phyloP scores from a whole-genome alignment of 768 basidiomycete genomes.

The Sarcodon sp. region DNA sequence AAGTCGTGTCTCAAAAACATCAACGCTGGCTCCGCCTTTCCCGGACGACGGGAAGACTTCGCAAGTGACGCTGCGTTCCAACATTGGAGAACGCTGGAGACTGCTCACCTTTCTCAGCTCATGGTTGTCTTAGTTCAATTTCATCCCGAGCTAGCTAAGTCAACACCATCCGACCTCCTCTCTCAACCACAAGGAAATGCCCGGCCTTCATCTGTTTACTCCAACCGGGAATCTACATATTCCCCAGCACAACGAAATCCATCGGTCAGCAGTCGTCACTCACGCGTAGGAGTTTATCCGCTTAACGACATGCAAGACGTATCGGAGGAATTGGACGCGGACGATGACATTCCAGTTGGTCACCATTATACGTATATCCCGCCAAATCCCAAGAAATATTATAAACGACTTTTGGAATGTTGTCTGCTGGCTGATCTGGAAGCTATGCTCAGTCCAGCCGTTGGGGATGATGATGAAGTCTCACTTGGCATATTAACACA shows the following conservation, averaged over 20 bases:
- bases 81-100: slow-evolving; percentile 74
- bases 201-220: slow-evolving; percentile 50
- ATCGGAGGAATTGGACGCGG: slow-evolving; percentile 32
- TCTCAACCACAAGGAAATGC: slow-evolving; percentile 16
- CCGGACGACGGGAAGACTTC: slow-evolving; percentile 82
- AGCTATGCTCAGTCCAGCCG: slow-evolving; percentile 77
- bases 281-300: slow-evolving; percentile 23
- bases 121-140: slow-evolving; percentile 79
- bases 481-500: slow-evolving; percentile 81
- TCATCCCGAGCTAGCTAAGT: slow-evolving; percentile 80
- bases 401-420: slow-evolving; percentile 70
- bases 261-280: slow-evolving; percentile 60
- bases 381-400: slow-evolving; percentile 75
- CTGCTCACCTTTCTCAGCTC: slow-evolving; percentile 73
- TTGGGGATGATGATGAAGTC: slow-evolving; percentile 94
- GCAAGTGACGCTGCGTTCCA: slow-evolving; percentile 71
- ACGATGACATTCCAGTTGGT: slow-evolving; percentile 61
- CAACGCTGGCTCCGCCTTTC: slow-evolving; percentile 71
- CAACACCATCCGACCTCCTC: slow-evolving; percentile 45
- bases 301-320: slow-evolving; percentile 20
- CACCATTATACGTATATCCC: slow-evolving; percentile 87
- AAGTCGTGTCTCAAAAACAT: slow-evolving; percentile 90
- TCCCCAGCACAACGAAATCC: slow-evolving; percentile 30
- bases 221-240: slow-evolving; percentile 17
- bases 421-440: slow-evolving; percentile 82